Conservation (phyloP, 2,329 filamentous ascomycete genomes). For the Exophiala sp. region DNA sequence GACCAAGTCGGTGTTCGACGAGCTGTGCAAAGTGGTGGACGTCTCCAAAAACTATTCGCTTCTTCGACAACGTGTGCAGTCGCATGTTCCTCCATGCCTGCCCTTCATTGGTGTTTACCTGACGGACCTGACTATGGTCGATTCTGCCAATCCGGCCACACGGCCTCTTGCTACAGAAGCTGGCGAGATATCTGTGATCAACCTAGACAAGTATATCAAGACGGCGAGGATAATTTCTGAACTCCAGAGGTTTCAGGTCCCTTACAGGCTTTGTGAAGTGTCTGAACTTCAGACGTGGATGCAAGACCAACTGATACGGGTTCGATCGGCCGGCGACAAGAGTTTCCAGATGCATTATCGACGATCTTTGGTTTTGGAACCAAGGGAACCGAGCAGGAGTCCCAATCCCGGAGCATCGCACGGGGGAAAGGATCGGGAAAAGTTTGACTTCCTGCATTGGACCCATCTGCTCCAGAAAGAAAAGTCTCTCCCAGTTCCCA, state of each 20-base stretch:
- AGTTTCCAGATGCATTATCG: slow-evolving; percentile 67
- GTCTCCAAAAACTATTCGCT: slow-evolving; percentile 85
- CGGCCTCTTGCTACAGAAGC: slow-evolving; percentile 67
- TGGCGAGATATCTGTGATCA: slow-evolving; percentile 71
- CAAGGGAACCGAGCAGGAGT: slow-evolving; percentile 38
- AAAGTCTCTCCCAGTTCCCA: slow-evolving; percentile 16
- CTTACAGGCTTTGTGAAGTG: slow-evolving; percentile 75
- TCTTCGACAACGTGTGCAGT: slow-evolving; percentile 73
- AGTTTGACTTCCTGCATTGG: slow-evolving; percentile 50
- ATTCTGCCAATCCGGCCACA: slow-evolving; percentile 84
- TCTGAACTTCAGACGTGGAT: slow-evolving; percentile 93
- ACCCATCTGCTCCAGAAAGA: slow-evolving; percentile 33
- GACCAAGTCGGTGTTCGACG: slow-evolving; percentile 71
- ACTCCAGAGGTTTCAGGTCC: slow-evolving; percentile 91
- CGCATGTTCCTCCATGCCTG: slow-evolving; percentile 83
- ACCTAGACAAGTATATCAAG: slow-evolving; percentile 94
- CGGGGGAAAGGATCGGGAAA: slow-evolving; percentile 43
- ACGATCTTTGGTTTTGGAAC: slow-evolving; percentile 77
- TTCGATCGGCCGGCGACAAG: slow-evolving; percentile 59
- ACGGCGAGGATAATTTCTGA: slow-evolving; percentile 95
- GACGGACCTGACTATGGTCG: slow-evolving; percentile 91
- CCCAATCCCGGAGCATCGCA: slow-evolving; percentile 28
- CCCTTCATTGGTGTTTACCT: slow-evolving; percentile 95
- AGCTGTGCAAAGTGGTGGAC: slow-evolving; percentile 78
- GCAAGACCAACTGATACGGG: slow-evolving; percentile 68